Percentiles rank a stretch among this genome's conserved stretches.
These are phyloP conservation scores for Xylaria cubensis DNA, from an alignment of 495 filamentous ascomycete species.

Conservation along the genomic window DNA sequence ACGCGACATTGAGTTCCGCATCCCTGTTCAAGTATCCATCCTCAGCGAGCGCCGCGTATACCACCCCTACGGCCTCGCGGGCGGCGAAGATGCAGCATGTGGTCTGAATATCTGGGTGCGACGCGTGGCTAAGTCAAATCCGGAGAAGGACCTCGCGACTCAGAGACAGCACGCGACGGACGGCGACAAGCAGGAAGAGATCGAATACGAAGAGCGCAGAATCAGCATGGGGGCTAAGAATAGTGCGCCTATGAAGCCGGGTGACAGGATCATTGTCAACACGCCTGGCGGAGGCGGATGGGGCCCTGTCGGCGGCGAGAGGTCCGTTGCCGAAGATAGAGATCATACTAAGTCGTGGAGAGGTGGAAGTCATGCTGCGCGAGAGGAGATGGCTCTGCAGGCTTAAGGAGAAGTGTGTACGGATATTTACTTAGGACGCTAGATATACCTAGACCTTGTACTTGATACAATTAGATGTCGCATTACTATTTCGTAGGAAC, in stretches of 20 bases:
- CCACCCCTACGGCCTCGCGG: slow-evolving; percentile 85
- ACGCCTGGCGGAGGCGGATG: slow-evolving; percentile 80
- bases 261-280: slow-evolving; percentile 79
- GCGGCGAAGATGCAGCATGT: slow-evolving; percentile 80
- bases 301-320: slow-evolving; percentile 66
- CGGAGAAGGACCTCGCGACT: slow-evolving; percentile 48
- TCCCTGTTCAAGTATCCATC: slow-evolving; percentile 87
- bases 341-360: slow-evolving; percentile 67
- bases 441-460: not conserved
- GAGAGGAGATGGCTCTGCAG: slow-evolving; percentile 61
- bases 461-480: not conserved
- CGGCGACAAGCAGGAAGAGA: slow-evolving; percentile 40
- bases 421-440: not conserved
- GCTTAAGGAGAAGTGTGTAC: slow-evolving; percentile 31
- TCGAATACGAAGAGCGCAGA: slow-evolving; percentile 65
- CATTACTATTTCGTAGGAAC: not conserved
- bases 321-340: slow-evolving; percentile 42
- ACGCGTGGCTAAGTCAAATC: slow-evolving; percentile 60
- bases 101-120: slow-evolving; percentile 90
- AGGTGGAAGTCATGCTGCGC: slow-evolving; percentile 63
- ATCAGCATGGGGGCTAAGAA: slow-evolving; percentile 95
- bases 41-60: slow-evolving; percentile 87
- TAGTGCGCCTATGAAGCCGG: slow-evolving; percentile 81
- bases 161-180: slow-evolving; percentile 42
- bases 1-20: slow-evolving; percentile 92